Percentiles rank a stretch among this genome's conserved stretches.
Evolutionary conservation across 805 yeast species (phyloP).

Genomic region (Blastobotrys americana): DNA sequence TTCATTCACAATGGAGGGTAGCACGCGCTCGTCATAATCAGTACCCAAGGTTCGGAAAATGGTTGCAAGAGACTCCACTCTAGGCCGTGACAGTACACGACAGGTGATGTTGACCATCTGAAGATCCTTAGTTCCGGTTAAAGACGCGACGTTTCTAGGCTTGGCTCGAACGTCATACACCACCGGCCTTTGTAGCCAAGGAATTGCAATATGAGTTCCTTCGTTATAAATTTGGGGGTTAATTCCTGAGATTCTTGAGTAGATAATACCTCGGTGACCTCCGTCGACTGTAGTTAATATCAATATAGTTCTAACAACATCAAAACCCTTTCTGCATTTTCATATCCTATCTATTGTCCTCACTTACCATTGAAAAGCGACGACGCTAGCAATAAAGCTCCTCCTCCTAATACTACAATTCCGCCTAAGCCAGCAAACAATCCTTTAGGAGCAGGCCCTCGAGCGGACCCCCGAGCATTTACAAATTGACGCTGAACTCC

Average conservation of each 20-base stretch:
- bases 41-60: slow-evolving; percentile 88
- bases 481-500: slow-evolving; percentile 20
- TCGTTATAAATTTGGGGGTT: slow-evolving; percentile 76
- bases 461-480: slow-evolving; percentile 18
- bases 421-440: slow-evolving; percentile 61
- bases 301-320: too few relatives aligned
- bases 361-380: slow-evolving; percentile 64
- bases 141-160: slow-evolving; percentile 90
- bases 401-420: slow-evolving; percentile 49
- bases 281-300: too few relatives aligned
- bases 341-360: too few relatives aligned
- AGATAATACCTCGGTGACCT: slow-evolving; percentile 95
- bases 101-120: slow-evolving; percentile 99
- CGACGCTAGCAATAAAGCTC: slow-evolving; percentile 45
- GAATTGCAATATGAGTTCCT: slow-evolving; percentile 91
- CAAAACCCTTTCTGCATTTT: too few relatives aligned
- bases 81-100: slow-evolving; percentile 90
- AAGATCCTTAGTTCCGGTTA: slow-evolving; percentile 96
- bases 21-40: slow-evolving; percentile 94
- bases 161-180: slow-evolving; percentile 94
- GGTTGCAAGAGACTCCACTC: slow-evolving; percentile 64
- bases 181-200: slow-evolving; percentile 91
- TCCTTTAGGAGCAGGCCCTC: slow-evolving; percentile 44
- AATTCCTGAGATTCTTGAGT: slow-evolving; percentile 81
- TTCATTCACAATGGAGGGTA: slow-evolving; percentile 97